Conservation (phyloP, 2,329 filamentous ascomycete species). For the Verticillium alfalfae region DNA sequence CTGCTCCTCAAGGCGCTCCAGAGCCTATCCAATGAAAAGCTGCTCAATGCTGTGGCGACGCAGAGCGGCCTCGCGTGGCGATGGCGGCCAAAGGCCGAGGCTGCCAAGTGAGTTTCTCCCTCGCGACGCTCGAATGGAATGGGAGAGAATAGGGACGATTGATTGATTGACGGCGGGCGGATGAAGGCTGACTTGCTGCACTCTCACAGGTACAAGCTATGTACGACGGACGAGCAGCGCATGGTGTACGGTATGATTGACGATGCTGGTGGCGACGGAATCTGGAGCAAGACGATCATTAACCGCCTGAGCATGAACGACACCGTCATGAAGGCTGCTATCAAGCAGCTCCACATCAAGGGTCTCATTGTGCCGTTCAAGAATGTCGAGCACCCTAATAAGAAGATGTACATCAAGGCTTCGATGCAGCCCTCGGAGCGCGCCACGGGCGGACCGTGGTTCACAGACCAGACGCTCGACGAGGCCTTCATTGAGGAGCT, state of each 20-base stretch:
- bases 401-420: constrained; percentile 94
- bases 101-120: constrained; percentile 47
- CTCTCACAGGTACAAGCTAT: constrained; percentile 48
- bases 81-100: constrained; percentile 53
- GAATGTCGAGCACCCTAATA: constrained; percentile 82
- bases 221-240: constrained; percentile 66
- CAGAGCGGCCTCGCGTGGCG: constrained; percentile 48
- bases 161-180: background rate
- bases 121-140: background rate
- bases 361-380: constrained; percentile 84
- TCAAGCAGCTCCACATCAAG: constrained; percentile 80
- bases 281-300: constrained; percentile 87
- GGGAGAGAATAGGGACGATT: background rate
- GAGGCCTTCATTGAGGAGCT: constrained; percentile 79
- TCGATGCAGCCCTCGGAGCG: constrained; percentile 81
- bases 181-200: background rate
- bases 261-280: constrained; percentile 74
- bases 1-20: constrained; percentile 52
- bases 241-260: constrained; percentile 89
- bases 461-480: constrained; percentile 85
- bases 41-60: constrained; percentile 45
- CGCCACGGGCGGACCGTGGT: constrained; percentile 91
- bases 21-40: constrained; percentile 52
- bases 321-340: constrained; percentile 69
- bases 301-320: constrained; percentile 77